Evolutionary conservation across 441 rosid genomes (phyloP).

Genomic region (Manihot esculenta): DNA sequence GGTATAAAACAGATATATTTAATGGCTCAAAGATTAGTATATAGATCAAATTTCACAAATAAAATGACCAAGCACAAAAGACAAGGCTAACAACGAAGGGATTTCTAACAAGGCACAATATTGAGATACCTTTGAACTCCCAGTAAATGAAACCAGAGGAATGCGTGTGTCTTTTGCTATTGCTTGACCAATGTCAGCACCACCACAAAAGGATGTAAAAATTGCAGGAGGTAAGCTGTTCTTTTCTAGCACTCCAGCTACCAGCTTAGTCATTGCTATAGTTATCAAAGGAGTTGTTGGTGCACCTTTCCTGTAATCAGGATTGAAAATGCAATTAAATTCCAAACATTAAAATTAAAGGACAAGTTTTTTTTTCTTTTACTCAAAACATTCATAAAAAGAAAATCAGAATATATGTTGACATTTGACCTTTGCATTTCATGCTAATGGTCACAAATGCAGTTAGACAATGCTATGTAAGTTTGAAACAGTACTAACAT

Average conservation of each 20-base stretch:
- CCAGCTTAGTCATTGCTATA: conserved; percentile 81
- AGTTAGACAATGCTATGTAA: neutral
- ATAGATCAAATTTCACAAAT: neutral
- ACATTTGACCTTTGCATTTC: neutral
- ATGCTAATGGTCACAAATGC: neutral
- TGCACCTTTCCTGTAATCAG: conserved; percentile 84
- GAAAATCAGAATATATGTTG: neutral
- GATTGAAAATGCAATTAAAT: neutral
- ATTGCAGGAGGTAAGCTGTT: conserved; percentile 89
- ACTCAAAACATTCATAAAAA: neutral
- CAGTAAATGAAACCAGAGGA: conserved; percentile 87
- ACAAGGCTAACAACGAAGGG: neutral
- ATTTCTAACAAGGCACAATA: neutral
- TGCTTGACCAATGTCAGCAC: conserved; percentile 93
- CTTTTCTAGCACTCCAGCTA: conserved; percentile 82
- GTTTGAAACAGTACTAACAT: neutral
- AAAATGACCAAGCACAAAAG: neutral
- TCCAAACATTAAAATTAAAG: neutral
- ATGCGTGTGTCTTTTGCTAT: conserved; percentile 76
- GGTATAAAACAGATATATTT: neutral
- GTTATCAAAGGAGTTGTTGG: conserved; percentile 95
- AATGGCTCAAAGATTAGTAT: neutral
- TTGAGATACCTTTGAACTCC: conserved; percentile 81
- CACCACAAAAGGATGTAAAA: conserved; percentile 92
- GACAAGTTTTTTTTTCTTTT: neutral